phyloP scores from a whole-genome alignment of 345 rosid genomes.

The Hibiscus syriacus region DNA sequence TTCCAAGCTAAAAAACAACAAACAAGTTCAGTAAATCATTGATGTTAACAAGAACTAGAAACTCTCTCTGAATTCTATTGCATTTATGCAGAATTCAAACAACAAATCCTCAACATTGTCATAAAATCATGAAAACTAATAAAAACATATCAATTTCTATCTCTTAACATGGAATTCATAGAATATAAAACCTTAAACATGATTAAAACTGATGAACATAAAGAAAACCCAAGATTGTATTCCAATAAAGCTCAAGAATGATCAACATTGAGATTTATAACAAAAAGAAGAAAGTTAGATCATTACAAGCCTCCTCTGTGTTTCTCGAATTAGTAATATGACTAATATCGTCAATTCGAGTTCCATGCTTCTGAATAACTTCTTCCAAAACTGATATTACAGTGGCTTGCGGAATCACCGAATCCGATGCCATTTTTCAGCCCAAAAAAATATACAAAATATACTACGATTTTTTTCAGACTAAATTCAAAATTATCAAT shows the following conservation, averaged over 20 bases:
- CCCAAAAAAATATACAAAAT: neutral
- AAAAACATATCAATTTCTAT: neutral
- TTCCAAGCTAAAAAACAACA: slow-evolving; percentile 38
- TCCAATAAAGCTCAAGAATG: neutral
- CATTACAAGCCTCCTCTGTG: slow-evolving; percentile 71
- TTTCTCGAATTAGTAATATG: slow-evolving; percentile 38
- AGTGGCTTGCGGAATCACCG: slow-evolving; percentile 36
- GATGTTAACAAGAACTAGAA: too few relatives aligned
- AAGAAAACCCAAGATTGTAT: neutral
- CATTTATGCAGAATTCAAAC: neutral
- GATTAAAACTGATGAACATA: neutral
- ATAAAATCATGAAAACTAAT: neutral
- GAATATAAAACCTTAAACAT: neutral
- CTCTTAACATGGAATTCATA: neutral
- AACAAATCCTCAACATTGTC: neutral
- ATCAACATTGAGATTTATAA: neutral
- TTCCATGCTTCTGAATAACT: slow-evolving; percentile 52
- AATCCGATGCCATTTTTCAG: slow-evolving; percentile 45
- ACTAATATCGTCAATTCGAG: slow-evolving; percentile 30
- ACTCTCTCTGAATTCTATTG: too few relatives aligned
- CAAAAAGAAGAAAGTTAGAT: neutral
- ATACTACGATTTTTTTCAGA: neutral
- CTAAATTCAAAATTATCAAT: neutral
- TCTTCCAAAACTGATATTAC: slow-evolving; percentile 67
- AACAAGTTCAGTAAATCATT: too few relatives aligned